Conservation (phyloP, 345 rosid species). For the Rhizophora apiculata region DNA sequence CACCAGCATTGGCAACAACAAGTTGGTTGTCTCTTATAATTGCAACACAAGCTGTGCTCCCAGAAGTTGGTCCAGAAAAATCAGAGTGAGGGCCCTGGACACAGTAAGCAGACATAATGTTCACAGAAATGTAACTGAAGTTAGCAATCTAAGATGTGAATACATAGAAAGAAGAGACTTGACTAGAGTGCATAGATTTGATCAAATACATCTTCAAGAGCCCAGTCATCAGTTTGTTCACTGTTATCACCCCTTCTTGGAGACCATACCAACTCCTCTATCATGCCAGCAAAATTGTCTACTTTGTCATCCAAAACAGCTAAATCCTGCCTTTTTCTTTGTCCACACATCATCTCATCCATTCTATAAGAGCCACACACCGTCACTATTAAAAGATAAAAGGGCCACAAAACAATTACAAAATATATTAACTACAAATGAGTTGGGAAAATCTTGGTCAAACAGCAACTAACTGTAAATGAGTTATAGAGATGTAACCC, state of each 20-base stretch:
- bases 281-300: constrained; percentile 81
- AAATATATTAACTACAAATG: not conserved
- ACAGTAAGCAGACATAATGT: not conserved
- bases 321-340: constrained; percentile 89
- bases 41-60: constrained; percentile 88
- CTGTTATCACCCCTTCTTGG: constrained; percentile 56
- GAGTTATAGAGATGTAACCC: not conserved
- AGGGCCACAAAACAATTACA: not conserved
- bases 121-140: too few relatives aligned
- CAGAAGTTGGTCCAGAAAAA: constrained; percentile 85
- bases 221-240: constrained; percentile 29
- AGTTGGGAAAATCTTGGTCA: too few relatives aligned
- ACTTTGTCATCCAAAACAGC: constrained; percentile 79
- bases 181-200: not conserved
- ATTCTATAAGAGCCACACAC: constrained; percentile 41
- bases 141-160: too few relatives aligned
- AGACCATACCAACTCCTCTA: constrained; percentile 93
- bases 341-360: constrained; percentile 99
- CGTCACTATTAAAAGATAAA: too few relatives aligned
- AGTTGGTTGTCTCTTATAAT: constrained; percentile 66
- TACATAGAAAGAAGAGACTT: not conserved
- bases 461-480: not conserved
- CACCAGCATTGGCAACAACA: constrained; percentile 90
- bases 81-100: constrained; percentile 93
- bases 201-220: constrained; percentile 58